Evolutionary conservation across 1,284 basidiomycete species (phyloP).

Genomic region (Coriolopsis trogii): DNA sequence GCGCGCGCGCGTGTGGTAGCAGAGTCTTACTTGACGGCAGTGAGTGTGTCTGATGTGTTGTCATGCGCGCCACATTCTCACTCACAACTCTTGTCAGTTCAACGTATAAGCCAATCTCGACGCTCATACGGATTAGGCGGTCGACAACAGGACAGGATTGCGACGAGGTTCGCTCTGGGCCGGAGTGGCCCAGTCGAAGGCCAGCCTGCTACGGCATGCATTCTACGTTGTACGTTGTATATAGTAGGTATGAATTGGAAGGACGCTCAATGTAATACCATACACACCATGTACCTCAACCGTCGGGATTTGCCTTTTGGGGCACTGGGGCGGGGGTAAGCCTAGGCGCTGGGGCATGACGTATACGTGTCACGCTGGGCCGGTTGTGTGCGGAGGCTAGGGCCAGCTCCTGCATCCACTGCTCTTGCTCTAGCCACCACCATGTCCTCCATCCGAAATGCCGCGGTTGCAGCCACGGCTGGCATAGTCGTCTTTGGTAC

Average conservation of each 20-base stretch:
- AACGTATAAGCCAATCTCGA: constrained; percentile 22
- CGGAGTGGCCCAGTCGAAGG: too few species aligned
- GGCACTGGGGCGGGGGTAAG: background rate
- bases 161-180: too few species aligned
- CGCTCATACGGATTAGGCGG: too few species aligned
- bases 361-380: too few species aligned
- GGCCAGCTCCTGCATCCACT: background rate
- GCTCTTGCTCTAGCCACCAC: background rate
- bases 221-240: too few species aligned
- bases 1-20: constrained; percentile 97
- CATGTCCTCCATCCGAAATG: constrained; percentile 13
- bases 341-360: constrained; percentile 9
- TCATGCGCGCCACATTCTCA: background rate
- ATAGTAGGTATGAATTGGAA: constrained; percentile 12
- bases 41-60: constrained; percentile 41
- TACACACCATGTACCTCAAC: background rate
- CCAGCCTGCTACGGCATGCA: too few species aligned
- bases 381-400: too few species aligned
- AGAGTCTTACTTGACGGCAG: constrained; percentile 83
- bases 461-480: constrained; percentile 21
- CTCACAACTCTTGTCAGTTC: constrained; percentile 18
- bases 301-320: constrained; percentile 4
- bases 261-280: constrained; percentile 19
- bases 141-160: too few species aligned
- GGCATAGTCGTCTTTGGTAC: constrained; percentile 53